phyloP scores from a whole-genome alignment of 2,329 filamentous ascomycete species.

The Scedosporium boydii region DNA sequence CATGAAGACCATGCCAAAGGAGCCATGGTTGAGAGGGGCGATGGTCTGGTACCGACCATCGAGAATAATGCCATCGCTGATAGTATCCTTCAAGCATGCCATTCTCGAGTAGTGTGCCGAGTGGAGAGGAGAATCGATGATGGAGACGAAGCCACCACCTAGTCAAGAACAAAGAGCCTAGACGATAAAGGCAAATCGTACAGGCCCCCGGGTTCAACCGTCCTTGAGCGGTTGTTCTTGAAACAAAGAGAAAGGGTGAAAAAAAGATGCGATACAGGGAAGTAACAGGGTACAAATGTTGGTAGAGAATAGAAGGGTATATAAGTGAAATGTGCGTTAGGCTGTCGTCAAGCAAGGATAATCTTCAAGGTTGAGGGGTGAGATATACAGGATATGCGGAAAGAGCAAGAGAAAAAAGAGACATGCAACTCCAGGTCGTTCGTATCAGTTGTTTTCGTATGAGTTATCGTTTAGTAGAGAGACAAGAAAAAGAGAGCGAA shows the following conservation, averaged over 20 bases:
- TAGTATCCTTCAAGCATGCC: constrained; percentile 82
- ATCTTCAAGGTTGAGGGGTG: constrained; percentile 10
- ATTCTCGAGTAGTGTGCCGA: constrained; percentile 30
- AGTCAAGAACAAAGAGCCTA: background rate
- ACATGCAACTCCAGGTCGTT: constrained; percentile 8
- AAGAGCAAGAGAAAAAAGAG: constrained; percentile 10
- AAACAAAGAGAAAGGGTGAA: background rate
- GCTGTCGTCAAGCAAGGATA: constrained; percentile 1
- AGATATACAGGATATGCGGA: constrained; percentile 15
- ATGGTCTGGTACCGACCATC: constrained; percentile 85
- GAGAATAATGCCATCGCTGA: constrained; percentile 69
- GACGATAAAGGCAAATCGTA: background rate
- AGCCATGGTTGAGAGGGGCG: constrained; percentile 94
- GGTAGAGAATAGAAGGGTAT: constrained; percentile 15
- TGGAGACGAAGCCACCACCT: background rate
- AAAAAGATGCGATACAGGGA: constrained; percentile 3
- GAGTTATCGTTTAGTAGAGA: constrained; percentile 5
- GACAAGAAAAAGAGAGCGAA: constrained; percentile 10
- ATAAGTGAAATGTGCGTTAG: constrained; percentile 16
- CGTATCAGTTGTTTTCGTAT: constrained; percentile 4
- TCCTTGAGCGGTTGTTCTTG: constrained; percentile 1
- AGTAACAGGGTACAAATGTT: constrained; percentile 6
- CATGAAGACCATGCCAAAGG: constrained; percentile 97
- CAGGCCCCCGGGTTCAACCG: background rate
- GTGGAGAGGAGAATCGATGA: constrained; percentile 14